A percentile compares a stretch with the other conserved stretches of the same genome.
Evolutionary conservation across 1,284 basidiomycete species (phyloP).

Genomic region (Trichosporon faecale): DNA sequence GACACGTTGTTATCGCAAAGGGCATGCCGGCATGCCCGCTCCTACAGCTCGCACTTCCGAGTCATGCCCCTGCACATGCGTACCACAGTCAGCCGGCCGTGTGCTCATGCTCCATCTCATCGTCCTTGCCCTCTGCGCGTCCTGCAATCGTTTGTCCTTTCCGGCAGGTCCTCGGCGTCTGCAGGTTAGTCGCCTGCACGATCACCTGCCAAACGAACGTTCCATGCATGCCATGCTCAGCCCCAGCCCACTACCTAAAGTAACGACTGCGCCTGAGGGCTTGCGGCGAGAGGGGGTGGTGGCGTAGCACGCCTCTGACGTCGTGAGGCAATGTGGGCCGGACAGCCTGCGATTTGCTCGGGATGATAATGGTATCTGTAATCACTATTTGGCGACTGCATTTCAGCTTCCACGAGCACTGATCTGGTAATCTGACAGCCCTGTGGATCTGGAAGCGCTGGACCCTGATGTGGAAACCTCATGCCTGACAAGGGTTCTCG

Average conservation of each 20-base stretch:
- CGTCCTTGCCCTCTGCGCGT: neutral
- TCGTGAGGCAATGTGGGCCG: neutral
- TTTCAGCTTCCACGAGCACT: neutral
- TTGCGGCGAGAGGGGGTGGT: neutral
- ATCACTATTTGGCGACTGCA: neutral
- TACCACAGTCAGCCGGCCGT: neutral
- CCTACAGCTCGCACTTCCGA: neutral
- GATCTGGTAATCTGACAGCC: neutral
- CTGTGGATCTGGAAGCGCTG: neutral
- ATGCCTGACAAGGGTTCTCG: neutral
- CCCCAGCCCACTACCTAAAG: neutral
- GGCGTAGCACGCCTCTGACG: neutral
- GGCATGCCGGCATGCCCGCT: neutral
- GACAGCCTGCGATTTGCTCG: too few relatives aligned
- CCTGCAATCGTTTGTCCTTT: neutral
- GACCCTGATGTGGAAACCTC: neutral
- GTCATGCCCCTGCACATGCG: neutral
- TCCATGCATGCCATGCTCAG: neutral
- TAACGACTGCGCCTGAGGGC: neutral
- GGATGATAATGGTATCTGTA: neutral
- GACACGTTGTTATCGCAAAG: slow-evolving; percentile 3
- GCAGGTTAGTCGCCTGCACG: neutral
- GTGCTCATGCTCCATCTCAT: neutral
- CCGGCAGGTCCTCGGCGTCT: neutral
- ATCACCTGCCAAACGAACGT: neutral